These are phyloP conservation scores for Wickerhamomyces bovis DNA, from an alignment of 805 yeast species.

Conservation along the genomic window DNA sequence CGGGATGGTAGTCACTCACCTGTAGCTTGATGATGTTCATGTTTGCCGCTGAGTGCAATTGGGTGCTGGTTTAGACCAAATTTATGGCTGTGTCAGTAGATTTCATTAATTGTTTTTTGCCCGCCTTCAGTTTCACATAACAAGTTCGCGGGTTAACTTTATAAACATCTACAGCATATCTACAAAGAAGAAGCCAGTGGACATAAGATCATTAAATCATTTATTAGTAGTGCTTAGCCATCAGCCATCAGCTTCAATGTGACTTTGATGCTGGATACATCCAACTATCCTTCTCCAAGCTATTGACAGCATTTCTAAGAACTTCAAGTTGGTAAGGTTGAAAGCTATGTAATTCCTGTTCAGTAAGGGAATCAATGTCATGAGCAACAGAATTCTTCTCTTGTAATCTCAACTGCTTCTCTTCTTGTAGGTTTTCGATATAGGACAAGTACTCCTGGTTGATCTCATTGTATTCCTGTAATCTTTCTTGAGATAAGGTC, in stretches of 20 bases:
- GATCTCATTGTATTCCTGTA: slow-evolving; percentile 16
- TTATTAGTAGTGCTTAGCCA: too few relatives aligned
- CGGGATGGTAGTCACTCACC: slow-evolving; percentile 25
- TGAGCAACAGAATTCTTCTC: neutral
- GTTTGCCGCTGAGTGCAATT: neutral
- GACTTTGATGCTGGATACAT: slow-evolving; percentile 3
- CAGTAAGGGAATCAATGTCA: neutral
- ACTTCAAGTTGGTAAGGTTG: slow-evolving; percentile 1
- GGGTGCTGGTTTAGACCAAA: neutral
- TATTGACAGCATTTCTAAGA: slow-evolving; percentile 4
- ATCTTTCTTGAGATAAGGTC: slow-evolving; percentile 4
- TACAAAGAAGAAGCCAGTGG: too few relatives aligned
- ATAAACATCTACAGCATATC: too few relatives aligned
- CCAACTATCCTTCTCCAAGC: slow-evolving; percentile 4
- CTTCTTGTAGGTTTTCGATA: neutral
- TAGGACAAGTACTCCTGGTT: slow-evolving; percentile 11
- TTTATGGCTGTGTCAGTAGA: neutral
- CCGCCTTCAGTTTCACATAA: too few relatives aligned
- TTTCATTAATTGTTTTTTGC: neutral
- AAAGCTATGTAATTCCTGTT: neutral
- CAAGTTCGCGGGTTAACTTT: too few relatives aligned
- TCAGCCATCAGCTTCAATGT: neutral
- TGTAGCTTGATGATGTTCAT: slow-evolving; percentile 66
- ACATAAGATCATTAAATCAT: too few relatives aligned
- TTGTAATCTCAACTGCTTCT: neutral